A percentile compares a stretch with the other conserved stretches of the same genome.
Conservation (phyloP, 257 asterid species). For the Fraxinus excelsior region DNA sequence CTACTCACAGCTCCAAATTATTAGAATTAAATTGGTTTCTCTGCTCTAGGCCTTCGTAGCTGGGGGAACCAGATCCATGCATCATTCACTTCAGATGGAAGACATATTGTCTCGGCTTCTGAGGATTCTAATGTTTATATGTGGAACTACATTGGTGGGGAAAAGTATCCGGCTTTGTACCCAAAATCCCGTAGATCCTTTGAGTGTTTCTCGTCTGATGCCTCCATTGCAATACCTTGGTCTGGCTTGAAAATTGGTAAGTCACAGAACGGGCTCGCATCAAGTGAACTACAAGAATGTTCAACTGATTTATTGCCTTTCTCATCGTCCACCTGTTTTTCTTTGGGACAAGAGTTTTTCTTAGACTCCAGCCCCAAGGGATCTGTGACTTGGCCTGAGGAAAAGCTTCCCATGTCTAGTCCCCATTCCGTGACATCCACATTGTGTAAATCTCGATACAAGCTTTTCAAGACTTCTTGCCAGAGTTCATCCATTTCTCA, state of each 20-base stretch:
- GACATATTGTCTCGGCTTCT: conserved; percentile 72
- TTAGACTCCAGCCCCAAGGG: conserved; percentile 61
- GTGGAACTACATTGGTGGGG: conserved; percentile 54
- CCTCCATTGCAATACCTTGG: conserved; percentile 90
- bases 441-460: conserved; percentile 68
- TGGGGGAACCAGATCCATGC: conserved; percentile 65
- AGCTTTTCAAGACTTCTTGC: conserved; percentile 64
- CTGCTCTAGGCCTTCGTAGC: conserved; percentile 59
- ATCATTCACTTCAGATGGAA: conserved; percentile 67
- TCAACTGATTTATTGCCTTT: conserved; percentile 45
- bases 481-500: conserved; percentile 65
- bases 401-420: conserved; percentile 68
- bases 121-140: conserved; percentile 75
- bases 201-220: conserved; percentile 67
- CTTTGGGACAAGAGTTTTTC: conserved; percentile 57
- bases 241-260: conserved; percentile 46
- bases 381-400: conserved; percentile 99
- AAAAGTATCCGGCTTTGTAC: conserved; percentile 32
- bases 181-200: conserved; percentile 52
- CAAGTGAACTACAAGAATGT: conserved; percentile 22
- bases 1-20: background rate
- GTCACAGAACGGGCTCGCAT: conserved; percentile 25
- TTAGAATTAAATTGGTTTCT: conserved; percentile 5
- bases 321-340: conserved; percentile 53
- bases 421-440: conserved; percentile 34